Base-by-base conservation (phyloP, 176 grass and related monocot species). In the Carex scoparia region DNA sequence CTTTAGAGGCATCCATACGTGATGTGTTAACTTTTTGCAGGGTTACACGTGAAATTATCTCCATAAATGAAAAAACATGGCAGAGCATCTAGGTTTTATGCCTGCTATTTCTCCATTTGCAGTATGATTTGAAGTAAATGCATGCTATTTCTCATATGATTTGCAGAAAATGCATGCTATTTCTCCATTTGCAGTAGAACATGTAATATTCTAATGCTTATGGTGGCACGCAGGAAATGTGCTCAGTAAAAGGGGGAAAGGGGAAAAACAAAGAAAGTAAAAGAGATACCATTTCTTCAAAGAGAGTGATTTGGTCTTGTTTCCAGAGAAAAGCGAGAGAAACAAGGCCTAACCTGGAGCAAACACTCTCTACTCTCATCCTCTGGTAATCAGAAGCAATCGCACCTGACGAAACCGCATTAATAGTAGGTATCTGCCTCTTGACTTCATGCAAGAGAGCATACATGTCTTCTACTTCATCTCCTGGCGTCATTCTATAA, bases 341-440 rank as follows among this genome's bases (percentile, higher is more conserved):
- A 61, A 98, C 83, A 46, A 98, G 83, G 77, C 93, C 93, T 81
- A 98, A 35, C 85, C 95, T 90, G 0, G 88, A 94, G 88, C 95
- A 95, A 64, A 95, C 88, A 55, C 88, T 95, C 89, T 98, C 95
- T 14, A 98, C 93, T 49, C 95, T 90, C 15, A 95, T 84, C 85
- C 95, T 90, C 88, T 98, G 95, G 84, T 98, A 98, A 79, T 98
- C 93, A 1, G 95, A 98, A 42, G 93, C 93, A 23, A 98, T 98
- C 19, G 95, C 91, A 11, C 95, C 95, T 4, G 95, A 98, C 7
- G 89, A 95, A 18, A 98, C 89, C 0, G 95, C 93, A 57, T 64
- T 84, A 19, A 98, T 65, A 56, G 89, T 91, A 14, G 93, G 95
- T 58, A 95, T 94, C 42, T 71, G 83, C 18, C 80, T 84, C 78